A percentile compares a stretch with the other conserved stretches of the same genome.
These are phyloP conservation scores for Aspergillus heteromorphus DNA, from an alignment of 495 filamentous ascomycete genomes.

Conservation along the genomic window DNA sequence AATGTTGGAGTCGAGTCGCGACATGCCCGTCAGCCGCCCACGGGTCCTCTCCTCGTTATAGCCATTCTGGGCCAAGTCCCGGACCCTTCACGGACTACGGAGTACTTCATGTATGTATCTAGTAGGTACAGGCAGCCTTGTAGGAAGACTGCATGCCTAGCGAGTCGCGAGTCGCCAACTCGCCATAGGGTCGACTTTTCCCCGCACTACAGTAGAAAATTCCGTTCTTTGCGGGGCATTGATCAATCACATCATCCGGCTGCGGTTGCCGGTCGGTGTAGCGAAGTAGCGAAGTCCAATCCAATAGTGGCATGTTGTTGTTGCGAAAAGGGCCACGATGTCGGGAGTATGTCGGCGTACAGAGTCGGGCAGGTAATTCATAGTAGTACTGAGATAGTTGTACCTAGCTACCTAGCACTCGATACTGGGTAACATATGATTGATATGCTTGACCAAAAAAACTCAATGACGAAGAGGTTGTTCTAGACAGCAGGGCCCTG, in stretches of 20 bases:
- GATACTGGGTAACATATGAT: slow-evolving; percentile 9
- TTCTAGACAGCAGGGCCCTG: slow-evolving; percentile 15
- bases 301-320: neutral
- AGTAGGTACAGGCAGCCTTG: neutral
- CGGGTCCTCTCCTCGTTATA: slow-evolving; percentile 6
- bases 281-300: neutral
- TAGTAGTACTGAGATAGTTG: no score
- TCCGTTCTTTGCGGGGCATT: slow-evolving; percentile 13
- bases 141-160: slow-evolving; percentile 1
- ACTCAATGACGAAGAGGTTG: neutral
- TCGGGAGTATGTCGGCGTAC: no score
- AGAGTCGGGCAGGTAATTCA: no score
- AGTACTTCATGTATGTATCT: no score
- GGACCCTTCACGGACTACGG: no score
- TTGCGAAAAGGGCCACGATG: neutral
- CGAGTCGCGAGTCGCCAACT: no score
- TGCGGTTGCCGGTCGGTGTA: slow-evolving; percentile 1
- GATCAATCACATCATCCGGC: slow-evolving; percentile 6
- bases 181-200: slow-evolving; percentile 7
- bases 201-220: slow-evolving; percentile 14
- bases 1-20: no score
- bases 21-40: neutral
- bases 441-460: neutral
- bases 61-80: slow-evolving; percentile 2
- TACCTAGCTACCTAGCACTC: no score